Percentiles rank a stretch among this genome's conserved stretches.
These are phyloP conservation scores for Fraxinus latifolia DNA, from an alignment of 305 asterid species.

Conservation along the genomic window DNA sequence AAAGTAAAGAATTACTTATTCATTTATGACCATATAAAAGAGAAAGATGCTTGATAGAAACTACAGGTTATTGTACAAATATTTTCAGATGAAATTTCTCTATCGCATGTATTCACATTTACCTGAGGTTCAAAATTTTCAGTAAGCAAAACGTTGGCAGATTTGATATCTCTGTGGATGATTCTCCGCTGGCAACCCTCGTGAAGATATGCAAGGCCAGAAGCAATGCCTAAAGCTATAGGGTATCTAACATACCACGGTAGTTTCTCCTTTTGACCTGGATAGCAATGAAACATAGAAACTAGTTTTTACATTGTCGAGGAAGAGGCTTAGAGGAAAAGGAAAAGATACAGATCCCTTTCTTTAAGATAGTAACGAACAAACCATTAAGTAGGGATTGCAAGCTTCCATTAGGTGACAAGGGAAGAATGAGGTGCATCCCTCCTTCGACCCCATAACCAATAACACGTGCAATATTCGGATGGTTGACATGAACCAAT, in stretches of 20 bases:
- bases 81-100: not conserved
- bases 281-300: constrained; percentile 11
- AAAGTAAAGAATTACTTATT: not conserved
- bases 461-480: constrained; percentile 72
- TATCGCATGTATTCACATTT: constrained; percentile 9
- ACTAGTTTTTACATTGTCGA: constrained; percentile 1
- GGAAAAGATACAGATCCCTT: not conserved
- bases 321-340: not conserved
- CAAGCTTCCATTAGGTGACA: constrained; percentile 90
- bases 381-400: constrained; percentile 65
- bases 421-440: constrained; percentile 95
- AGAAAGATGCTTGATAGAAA: not conserved
- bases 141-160: constrained; percentile 82
- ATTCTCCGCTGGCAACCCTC: constrained; percentile 95
- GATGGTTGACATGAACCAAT: constrained; percentile 89
- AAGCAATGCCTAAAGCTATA: constrained; percentile 73
- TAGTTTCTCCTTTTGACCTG: constrained; percentile 58
- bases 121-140: constrained; percentile 87
- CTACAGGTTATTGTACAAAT: not conserved
- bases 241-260: constrained; percentile 59
- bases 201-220: constrained; percentile 89
- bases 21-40: not conserved
- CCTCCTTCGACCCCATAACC: constrained; percentile 99
- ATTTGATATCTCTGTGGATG: constrained; percentile 87
- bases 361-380: constrained; percentile 12